Base-by-base conservation (phyloP, 331 rosid genomes). In the Cucumis variabilis region DNA sequence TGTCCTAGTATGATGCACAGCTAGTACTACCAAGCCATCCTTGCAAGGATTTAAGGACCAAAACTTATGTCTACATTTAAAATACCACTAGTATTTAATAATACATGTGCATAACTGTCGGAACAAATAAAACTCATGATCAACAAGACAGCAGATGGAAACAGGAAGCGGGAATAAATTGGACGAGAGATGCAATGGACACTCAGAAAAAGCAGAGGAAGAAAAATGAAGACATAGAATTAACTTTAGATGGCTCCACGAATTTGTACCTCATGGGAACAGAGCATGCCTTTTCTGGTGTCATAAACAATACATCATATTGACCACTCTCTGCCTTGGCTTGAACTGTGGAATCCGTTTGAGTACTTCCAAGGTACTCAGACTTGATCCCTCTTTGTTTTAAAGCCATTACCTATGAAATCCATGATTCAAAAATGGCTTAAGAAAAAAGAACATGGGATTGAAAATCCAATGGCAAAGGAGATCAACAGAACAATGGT, bases 251-350 rank as follows among this genome's bases (percentile, higher is more conserved):
- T 21, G 50, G 69, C 53, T 30, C 46, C 70, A 81, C 4, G 55
- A 82, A 82, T 82, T 13, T 33, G 23, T 90, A 96, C 99, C 99
- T 95, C 76, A 51, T 87, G 75, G 99, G 92, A 90, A 95, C 88
- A 88, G 82, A 20, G 86, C 96, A 95, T 23, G 99, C 99, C 92
- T 95, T 96, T 89, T 95, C 98, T 23, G 99, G 99, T 63, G 99
- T 96, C 99, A 96, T 94, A 92, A 90, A 95, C 85, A 96, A 88
- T 88, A 96, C 86, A 84, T 94, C 93, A 90, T 93, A 96, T 53
- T 94, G 94, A 87, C 99, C 99, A 14, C 20, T 90, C 91, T 96
- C 98, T 41, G 99, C 99, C 89, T 86, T 93, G 72, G 63, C 88
- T 91, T 94, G 98, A 88, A 96, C 92, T 11, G 92, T 92, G 74